These are phyloP conservation scores for Boechera retrofracta DNA, from an alignment of 345 rosid genomes.

Conservation along the genomic window DNA sequence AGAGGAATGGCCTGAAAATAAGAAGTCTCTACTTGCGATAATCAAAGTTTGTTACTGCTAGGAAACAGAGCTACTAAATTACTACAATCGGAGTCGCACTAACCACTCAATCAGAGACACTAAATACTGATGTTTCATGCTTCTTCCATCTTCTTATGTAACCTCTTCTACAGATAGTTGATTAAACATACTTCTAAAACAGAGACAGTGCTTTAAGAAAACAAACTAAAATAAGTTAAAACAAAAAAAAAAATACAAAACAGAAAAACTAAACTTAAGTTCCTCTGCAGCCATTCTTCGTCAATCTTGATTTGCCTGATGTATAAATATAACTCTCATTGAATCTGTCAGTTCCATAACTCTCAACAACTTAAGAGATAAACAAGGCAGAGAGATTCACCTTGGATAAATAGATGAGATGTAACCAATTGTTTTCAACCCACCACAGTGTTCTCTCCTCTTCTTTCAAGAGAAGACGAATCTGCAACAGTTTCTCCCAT, in stretches of 20 bases:
- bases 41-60: too few species aligned
- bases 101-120: too few species aligned
- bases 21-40: too few species aligned
- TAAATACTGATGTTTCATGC: too few species aligned
- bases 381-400: slow-evolving; percentile 12
- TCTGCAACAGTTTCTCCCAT: slow-evolving; percentile 40
- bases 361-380: not conserved
- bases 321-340: not conserved
- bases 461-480: slow-evolving; percentile 40
- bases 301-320: not conserved
- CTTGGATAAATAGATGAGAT: slow-evolving; percentile 5
- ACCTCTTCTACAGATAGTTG: too few species aligned
- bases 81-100: too few species aligned
- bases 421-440: slow-evolving; percentile 25
- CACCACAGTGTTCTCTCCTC: slow-evolving; percentile 42
- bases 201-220: too few species aligned
- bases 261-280: slow-evolving; percentile 30
- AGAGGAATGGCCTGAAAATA: too few species aligned
- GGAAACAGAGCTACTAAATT: too few species aligned
- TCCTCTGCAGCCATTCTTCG: slow-evolving; percentile 19
- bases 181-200: too few species aligned
- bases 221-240: not conserved
- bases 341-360: slow-evolving; percentile 9
- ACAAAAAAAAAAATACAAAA: not conserved
- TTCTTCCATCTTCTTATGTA: too few species aligned